A percentile compares a stretch with the other conserved stretches of the same genome.
Evolutionary conservation across 1,139 yeast genomes (phyloP).

Genomic region (Debaryomycetaceae sp.): DNA sequence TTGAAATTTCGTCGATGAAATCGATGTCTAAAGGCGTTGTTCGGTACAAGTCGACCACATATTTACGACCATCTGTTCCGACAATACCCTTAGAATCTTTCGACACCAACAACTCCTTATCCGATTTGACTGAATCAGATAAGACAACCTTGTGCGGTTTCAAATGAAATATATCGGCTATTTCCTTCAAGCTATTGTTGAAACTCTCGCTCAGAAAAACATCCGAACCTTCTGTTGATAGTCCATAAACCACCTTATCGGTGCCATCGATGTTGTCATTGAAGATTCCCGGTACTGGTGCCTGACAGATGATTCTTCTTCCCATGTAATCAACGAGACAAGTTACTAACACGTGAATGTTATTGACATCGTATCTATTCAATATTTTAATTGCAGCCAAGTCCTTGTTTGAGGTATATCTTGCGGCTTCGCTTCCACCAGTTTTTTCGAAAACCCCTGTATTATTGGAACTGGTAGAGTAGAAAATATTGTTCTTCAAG

Average conservation of each 20-base stretch:
- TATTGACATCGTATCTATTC: conserved; percentile 62
- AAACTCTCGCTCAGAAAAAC: conserved; percentile 50
- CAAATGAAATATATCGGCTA: conserved; percentile 76
- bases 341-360: conserved; percentile 70
- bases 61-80: conserved; percentile 84
- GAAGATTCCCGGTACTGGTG: conserved; percentile 97
- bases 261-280: conserved; percentile 22
- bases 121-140: conserved; percentile 28
- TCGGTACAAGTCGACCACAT: conserved; percentile 79
- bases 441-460: conserved; percentile 58
- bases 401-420: conserved; percentile 79
- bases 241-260: conserved; percentile 71
- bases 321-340: conserved; percentile 89
- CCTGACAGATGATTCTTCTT: conserved; percentile 82
- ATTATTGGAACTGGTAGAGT: conserved; percentile 75
- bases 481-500: conserved; percentile 81
- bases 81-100: conserved; percentile 79
- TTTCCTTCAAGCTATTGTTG: conserved; percentile 50
- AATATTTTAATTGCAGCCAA: conserved; percentile 66
- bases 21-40: conserved; percentile 80
- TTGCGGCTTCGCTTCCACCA: conserved; percentile 87
- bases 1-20: conserved; percentile 53
- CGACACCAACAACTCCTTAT: conserved; percentile 59
- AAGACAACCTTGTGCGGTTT: conserved; percentile 58
- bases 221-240: conserved; percentile 55